phyloP scores from a whole-genome alignment of 2,329 filamentous ascomycete genomes.

The Monilinia fructigena region DNA sequence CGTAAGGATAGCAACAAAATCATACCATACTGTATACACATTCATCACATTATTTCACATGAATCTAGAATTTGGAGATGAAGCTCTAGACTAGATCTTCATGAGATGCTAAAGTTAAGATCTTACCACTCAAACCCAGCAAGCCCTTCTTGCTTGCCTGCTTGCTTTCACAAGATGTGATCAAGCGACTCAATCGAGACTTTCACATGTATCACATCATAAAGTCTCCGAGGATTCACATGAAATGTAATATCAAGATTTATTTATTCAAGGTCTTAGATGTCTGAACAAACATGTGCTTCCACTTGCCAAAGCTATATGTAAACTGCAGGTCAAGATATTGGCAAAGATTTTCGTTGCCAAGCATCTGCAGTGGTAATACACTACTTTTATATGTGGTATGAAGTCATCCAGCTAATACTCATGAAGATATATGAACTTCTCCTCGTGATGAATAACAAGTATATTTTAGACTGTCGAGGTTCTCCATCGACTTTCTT shows the following conservation, averaged over 20 bases:
- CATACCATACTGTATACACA: neutral
- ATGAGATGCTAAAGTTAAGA: neutral
- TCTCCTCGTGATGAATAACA: too few relatives aligned
- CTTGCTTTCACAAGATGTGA: neutral
- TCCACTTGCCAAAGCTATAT: neutral
- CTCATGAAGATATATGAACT: neutral
- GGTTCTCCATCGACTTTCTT: too few relatives aligned
- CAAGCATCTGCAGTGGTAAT: neutral
- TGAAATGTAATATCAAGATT: too few relatives aligned
- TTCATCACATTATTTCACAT: neutral
- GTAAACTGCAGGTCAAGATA: constrained; percentile 3
- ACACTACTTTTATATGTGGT: too few relatives aligned
- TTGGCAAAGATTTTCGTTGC: neutral
- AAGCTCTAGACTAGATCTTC: neutral
- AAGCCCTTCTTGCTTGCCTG: neutral
- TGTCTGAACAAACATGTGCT: too few relatives aligned
- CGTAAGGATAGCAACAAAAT: neutral
- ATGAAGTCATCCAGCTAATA: neutral
- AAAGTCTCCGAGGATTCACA: neutral
- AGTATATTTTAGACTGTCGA: neutral
- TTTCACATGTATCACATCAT: neutral
- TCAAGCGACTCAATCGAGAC: neutral
- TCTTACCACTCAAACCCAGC: too few relatives aligned
- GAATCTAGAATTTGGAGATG: neutral
- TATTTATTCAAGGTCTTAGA: too few relatives aligned